Conservation (phyloP, 2,329 filamentous ascomycete genomes). For the Botrytis byssoidea region DNA sequence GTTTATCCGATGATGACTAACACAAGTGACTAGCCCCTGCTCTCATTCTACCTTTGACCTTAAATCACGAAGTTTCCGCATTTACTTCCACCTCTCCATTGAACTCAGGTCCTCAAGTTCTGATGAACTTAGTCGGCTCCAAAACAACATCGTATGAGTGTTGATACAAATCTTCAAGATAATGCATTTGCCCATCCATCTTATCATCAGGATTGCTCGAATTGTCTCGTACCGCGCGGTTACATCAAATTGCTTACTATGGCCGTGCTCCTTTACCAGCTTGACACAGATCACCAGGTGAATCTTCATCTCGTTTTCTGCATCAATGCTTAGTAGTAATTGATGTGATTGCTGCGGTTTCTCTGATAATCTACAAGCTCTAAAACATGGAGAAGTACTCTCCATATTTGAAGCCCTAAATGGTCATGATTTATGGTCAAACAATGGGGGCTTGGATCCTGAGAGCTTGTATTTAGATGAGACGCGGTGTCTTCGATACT, state of each 20-base stretch:
- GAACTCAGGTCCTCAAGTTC: background rate
- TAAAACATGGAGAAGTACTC: background rate
- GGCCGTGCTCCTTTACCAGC: background rate
- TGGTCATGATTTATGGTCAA: background rate
- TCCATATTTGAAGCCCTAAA: background rate
- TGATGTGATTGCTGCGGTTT: background rate
- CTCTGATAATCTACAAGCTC: background rate
- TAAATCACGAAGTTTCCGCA: background rate
- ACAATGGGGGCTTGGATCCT: background rate
- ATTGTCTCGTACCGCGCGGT: background rate
- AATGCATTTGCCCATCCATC: background rate
- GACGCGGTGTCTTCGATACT: background rate
- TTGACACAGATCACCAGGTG: background rate
- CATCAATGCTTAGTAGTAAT: background rate
- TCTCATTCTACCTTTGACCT: background rate
- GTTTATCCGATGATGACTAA: slow-evolving; percentile 11
- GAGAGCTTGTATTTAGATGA: background rate
- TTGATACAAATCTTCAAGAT: background rate
- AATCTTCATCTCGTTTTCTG: background rate
- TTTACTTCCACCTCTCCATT: background rate
- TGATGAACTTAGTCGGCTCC: background rate
- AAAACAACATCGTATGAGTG: background rate
- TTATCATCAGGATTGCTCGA: background rate
- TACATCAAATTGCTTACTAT: background rate
- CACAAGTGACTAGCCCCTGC: background rate